Base-by-base conservation (phyloP, 805 yeast species). In the Yarrowia yakushimensis region DNA sequence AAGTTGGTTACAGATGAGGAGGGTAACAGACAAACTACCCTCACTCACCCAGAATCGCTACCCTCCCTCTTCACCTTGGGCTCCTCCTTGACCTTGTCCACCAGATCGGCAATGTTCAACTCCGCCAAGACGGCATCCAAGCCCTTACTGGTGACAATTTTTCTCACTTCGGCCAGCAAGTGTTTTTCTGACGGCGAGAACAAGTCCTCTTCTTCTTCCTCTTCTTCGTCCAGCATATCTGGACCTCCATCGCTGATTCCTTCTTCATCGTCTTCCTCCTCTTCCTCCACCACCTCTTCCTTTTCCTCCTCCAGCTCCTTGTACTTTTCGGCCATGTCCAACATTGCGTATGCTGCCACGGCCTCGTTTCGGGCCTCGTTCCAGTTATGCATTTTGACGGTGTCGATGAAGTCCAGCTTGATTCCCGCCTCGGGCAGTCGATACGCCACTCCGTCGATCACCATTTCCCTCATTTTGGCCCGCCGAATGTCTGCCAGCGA, bases 381-480 rank as follows among this genome's bases (percentile, higher is more conserved):
- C 37, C 70, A 69, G 68, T 30, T 68, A 64, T 79, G 79, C 4
- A 55, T 41, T 41, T 55, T 55, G 36, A 83, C 81, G 28, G 80
- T 82, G 20, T 81, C 81, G 33, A 86, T 71, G 69, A 90, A 90
- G 71, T 89, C 93, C 31, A 88, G 73, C 42, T 87, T 73, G 6
- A 90, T 79, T 68, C 87, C 85, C 43, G 79, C 79, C 66, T 87
- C 94, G 1, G 90, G 88, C 4, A 90, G 71, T 63, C 86, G 76
- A 72, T 85, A 86, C 0, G 88, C 78, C 34, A 82, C 78, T 34
- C 82, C 79, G 33, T 76, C 76, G 18, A 73, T 67, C 46, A 55
- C 30, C 46, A 55, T 55, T 41, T 39, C 61, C 30, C 61, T 27
- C 61, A 55, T 55, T 23, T 41, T 39, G 15, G 34, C 61, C 23